phyloP scores from a whole-genome alignment of 1,139 yeast species.

The Sugiyamaella grinbergsii region DNA sequence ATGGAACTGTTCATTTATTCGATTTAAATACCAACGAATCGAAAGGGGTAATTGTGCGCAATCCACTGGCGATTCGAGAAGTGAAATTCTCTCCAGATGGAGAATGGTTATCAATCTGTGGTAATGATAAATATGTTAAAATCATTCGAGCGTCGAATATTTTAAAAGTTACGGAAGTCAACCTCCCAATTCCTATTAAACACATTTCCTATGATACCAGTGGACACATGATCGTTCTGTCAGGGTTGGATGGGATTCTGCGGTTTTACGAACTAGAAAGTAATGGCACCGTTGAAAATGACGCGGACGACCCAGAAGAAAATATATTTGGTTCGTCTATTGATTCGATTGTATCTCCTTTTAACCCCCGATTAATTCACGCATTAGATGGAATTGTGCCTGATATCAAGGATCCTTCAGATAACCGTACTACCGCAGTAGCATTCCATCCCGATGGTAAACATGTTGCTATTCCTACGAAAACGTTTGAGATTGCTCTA shows the following conservation, averaged over 20 bases:
- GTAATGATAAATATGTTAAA: slow-evolving; percentile 69
- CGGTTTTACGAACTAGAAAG: slow-evolving; percentile 58
- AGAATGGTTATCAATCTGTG: slow-evolving; percentile 66
- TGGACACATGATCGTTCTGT: slow-evolving; percentile 61
- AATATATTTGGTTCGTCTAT: too few species aligned
- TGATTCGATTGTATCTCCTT: slow-evolving; percentile 42
- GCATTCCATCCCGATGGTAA: slow-evolving; percentile 69
- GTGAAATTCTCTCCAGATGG: slow-evolving; percentile 71
- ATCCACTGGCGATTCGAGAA: slow-evolving; percentile 68
- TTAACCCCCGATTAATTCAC: slow-evolving; percentile 45
- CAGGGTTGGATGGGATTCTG: slow-evolving; percentile 68
- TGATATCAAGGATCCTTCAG: slow-evolving; percentile 42
- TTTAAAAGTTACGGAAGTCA: slow-evolving; percentile 38
- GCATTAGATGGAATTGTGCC: slow-evolving; percentile 47
- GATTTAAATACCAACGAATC: slow-evolving; percentile 34
- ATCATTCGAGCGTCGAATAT: slow-evolving; percentile 55
- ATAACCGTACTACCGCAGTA: slow-evolving; percentile 47
- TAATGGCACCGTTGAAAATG: background rate
- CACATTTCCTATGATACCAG: slow-evolving; percentile 62
- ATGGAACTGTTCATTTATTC: slow-evolving; percentile 43
- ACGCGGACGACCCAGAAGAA: slow-evolving; percentile 3
- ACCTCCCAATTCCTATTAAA: slow-evolving; percentile 55
- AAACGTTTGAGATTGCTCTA: slow-evolving; percentile 44
- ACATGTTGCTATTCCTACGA: slow-evolving; percentile 59
- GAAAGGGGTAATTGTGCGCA: slow-evolving; percentile 36